phyloP scores from a whole-genome alignment of 2,329 filamentous ascomycete genomes.

The Nigrograna mackinnonii region DNA sequence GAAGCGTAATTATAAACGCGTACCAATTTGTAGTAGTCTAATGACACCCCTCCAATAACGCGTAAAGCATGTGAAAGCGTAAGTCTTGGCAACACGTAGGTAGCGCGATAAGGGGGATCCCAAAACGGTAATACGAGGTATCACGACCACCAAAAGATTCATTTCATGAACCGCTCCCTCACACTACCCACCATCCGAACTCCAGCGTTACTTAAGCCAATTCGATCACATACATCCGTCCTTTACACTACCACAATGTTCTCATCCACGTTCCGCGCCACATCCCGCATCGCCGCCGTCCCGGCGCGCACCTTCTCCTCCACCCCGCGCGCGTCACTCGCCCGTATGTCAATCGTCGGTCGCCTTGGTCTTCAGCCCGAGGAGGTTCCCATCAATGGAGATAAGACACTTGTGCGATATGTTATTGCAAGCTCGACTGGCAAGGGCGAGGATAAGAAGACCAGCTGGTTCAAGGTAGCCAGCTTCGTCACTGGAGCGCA shows the following conservation, averaged over 20 bases:
- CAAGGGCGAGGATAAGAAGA: constrained; percentile 69
- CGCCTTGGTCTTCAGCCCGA: constrained; percentile 82
- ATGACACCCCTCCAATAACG: too few species aligned
- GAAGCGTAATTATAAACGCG: too few species aligned
- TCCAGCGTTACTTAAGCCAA: neutral
- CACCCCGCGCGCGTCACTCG: constrained; percentile 64
- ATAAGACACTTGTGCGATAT: constrained; percentile 77
- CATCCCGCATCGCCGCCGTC: constrained; percentile 52
- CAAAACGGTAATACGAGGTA: constrained; percentile 1
- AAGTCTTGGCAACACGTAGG: constrained; percentile 3
- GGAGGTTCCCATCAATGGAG: constrained; percentile 72
- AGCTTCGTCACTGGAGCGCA: constrained; percentile 73
- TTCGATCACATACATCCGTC: neutral
- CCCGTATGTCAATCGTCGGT: constrained; percentile 85
- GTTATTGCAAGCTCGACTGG: constrained; percentile 72
- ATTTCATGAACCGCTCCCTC: neutral
- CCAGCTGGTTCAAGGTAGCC: constrained; percentile 83
- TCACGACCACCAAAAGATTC: neutral
- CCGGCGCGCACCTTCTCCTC: constrained; percentile 75
- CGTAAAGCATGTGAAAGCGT: neutral
- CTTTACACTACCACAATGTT: constrained; percentile 24
- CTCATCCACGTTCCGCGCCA: constrained; percentile 49
- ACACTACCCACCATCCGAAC: constrained; percentile 9
- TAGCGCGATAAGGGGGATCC: constrained; percentile 5
- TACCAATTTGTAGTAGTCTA: too few species aligned